A percentile compares a stretch with the other conserved stretches of the same genome.
Evolutionary conservation across 139 green algal species (phyloP).

Genomic region (Chlorella sp.): DNA sequence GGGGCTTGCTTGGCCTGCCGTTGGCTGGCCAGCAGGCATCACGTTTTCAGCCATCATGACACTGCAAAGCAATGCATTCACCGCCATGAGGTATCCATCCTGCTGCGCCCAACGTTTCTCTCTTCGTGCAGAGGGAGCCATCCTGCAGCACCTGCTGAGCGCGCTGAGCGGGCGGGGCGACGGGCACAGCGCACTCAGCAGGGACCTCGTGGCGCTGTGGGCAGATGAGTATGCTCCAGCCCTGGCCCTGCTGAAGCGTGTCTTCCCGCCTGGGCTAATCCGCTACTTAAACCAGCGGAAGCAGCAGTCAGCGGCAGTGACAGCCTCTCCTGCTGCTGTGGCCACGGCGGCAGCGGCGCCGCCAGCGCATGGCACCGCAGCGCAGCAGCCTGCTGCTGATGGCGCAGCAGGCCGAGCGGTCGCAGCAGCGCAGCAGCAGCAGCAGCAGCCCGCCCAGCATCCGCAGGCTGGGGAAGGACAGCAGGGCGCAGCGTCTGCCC

Average conservation of each 20-base stretch:
- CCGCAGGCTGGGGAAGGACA: not conserved
- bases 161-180: constrained; percentile 46
- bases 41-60: too few species aligned
- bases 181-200: constrained; percentile 45
- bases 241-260: constrained; percentile 72
- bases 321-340: not conserved
- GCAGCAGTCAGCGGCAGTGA: constrained; percentile 2
- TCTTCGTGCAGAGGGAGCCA: constrained; percentile 69
- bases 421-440: not conserved
- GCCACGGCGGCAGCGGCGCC: not conserved
- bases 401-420: not conserved
- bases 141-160: constrained; percentile 80
- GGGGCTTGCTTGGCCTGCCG: too few species aligned
- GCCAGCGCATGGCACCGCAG: not conserved
- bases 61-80: too few species aligned
- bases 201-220: constrained; percentile 86
- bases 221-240: constrained; percentile 80
- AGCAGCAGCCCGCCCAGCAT: not conserved
- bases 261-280: constrained; percentile 83
- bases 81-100: too few species aligned
- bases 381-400: not conserved
- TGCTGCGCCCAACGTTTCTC: too few species aligned
- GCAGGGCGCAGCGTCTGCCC: not conserved
- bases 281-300: constrained; percentile 64
- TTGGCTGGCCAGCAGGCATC: too few species aligned